Evolutionary conservation across 2,329 filamentous ascomycete genomes (phyloP).

Genomic region (Orbilia ellipsospora): DNA sequence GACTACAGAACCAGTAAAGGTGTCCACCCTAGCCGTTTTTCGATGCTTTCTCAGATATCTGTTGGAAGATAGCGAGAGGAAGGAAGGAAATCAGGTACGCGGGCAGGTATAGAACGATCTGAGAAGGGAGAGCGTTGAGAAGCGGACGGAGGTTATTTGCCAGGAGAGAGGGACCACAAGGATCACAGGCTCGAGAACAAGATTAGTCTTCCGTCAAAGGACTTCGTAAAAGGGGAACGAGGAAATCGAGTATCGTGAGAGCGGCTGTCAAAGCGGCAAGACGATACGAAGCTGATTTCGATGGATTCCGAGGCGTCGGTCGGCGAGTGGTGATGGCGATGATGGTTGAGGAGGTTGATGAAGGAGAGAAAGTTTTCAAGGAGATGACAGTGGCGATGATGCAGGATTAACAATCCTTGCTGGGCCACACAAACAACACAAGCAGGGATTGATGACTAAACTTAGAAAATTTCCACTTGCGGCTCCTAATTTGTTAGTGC

Average conservation of each 20-base stretch:
- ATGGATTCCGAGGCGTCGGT: slow-evolving; percentile 29
- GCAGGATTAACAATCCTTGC: too few relatives aligned
- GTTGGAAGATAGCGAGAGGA: slow-evolving; percentile 25
- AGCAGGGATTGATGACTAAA: slow-evolving; percentile 37
- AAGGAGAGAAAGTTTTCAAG: slow-evolving; percentile 17
- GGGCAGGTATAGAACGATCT: slow-evolving; percentile 54
- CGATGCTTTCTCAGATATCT: slow-evolving; percentile 36
- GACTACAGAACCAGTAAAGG: slow-evolving; percentile 54
- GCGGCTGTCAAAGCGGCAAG: slow-evolving; percentile 51
- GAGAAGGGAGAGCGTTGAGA: slow-evolving; percentile 19
- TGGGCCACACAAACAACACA: slow-evolving; percentile 2
- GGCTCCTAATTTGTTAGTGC: slow-evolving; percentile 25
- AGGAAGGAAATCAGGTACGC: slow-evolving; percentile 26
- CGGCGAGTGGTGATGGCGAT: slow-evolving; percentile 5
- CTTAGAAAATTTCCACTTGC: slow-evolving; percentile 33
- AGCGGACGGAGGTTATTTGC: slow-evolving; percentile 25
- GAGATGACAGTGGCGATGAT: too few relatives aligned
- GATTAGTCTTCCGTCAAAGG: slow-evolving; percentile 33
- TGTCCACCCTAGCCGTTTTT: slow-evolving; percentile 48
- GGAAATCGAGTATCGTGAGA: slow-evolving; percentile 34
- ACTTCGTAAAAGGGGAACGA: slow-evolving; percentile 10
- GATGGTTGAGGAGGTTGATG: slow-evolving; percentile 32
- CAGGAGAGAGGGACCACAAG: slow-evolving; percentile 15
- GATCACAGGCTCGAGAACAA: slow-evolving; percentile 32
- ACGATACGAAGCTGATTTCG: slow-evolving; percentile 39